Base-by-base conservation (phyloP, 2,329 filamentous ascomycete species). In the Plectosphaerella cucumerina region DNA sequence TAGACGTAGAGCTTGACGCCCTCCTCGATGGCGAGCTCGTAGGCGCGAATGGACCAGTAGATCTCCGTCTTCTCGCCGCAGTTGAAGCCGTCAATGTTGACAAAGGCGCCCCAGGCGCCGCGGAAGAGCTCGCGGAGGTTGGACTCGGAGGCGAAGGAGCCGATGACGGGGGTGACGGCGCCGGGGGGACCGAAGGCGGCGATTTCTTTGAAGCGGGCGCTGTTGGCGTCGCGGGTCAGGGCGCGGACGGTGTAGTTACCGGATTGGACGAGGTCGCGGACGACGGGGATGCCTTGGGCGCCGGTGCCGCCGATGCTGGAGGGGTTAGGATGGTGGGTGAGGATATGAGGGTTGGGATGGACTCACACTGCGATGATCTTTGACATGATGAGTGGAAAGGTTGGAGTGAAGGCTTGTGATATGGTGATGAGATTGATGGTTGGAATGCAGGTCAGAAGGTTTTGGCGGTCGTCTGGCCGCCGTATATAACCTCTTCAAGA, bases 61-160 rank as follows among this genome's bases (percentile, higher is more conserved):
- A 70, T 71, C 59, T 81, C 76, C 0, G 67, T 67, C 57, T 79
- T 79, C 60, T 80, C 76, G 31, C 77, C 78, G 22, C 65, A 64
- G 52, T 76, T 78, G 60, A 79, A 80, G 12, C 76, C 75, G 54
- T 81, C 77, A 42, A 78, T 73, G 57, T 81, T 81, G 45, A 81
- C 64, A 55, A 76, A 81, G 4, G 76, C 76, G 17, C 71, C 73
- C 56, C 72, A 69, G 46, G 71, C 72, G 6, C 70, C 74, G 10
- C 58, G 58, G 57, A 78, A 74, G 0, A 71, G 73, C 1, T 62
- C 60, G 15, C 73, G 72, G 0, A 80, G 70, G 52, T 67, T 61
- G 0, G 56, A 51, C 56, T 80, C 76, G 35, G 66, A 70, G 18
- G 73, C 71, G 52, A 78, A 75, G 2, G 70, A 73, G 31, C 79